phyloP scores from a whole-genome alignment of 2,329 filamentous ascomycete genomes.

The Neoascochyta sp. region DNA sequence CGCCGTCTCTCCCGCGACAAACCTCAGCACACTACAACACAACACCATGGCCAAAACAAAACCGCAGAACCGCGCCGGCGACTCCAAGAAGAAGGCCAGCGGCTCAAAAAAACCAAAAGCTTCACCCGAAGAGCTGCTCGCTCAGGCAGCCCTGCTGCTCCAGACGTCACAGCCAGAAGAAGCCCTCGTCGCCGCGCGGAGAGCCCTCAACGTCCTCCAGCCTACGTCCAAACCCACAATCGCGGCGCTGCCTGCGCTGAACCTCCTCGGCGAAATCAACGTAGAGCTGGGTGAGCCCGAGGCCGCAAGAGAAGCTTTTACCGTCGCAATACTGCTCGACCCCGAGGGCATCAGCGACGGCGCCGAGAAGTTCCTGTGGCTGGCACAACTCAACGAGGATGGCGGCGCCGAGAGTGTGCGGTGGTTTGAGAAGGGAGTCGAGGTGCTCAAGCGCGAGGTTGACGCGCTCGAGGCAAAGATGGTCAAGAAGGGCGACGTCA shows the following conservation, averaged over 20 bases:
- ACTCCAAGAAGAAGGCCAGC: constrained; percentile 32
- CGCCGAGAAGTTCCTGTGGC: constrained; percentile 89
- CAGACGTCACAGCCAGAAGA: constrained; percentile 57
- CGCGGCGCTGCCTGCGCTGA: constrained; percentile 63
- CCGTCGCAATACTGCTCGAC: constrained; percentile 71
- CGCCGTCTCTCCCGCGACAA: constrained; percentile 3
- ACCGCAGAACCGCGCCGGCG: constrained; percentile 42
- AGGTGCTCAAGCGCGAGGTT: constrained; percentile 68
- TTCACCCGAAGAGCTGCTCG: constrained; percentile 54
- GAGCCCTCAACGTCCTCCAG: constrained; percentile 50
- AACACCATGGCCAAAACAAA: constrained; percentile 52
- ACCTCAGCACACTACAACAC: constrained; percentile 3
- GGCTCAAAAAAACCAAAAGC: constrained; percentile 47
- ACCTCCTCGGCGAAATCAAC: constrained; percentile 74
- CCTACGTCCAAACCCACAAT: constrained; percentile 35
- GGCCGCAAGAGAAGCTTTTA: constrained; percentile 67
- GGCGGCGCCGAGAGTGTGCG: constrained; percentile 58
- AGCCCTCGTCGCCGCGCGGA: constrained; percentile 53
- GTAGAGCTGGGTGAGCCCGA: constrained; percentile 81
- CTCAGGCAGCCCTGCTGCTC: constrained; percentile 54
- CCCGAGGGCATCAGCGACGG: constrained; percentile 77
- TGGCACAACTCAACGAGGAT: constrained; percentile 78
- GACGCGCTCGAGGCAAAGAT: constrained; percentile 54
- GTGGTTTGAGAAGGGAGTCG: constrained; percentile 66
- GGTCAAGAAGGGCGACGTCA: constrained; percentile 32